phyloP scores from a whole-genome alignment of 140 eudicot genomes.

The Bidens hawaiensis region DNA sequence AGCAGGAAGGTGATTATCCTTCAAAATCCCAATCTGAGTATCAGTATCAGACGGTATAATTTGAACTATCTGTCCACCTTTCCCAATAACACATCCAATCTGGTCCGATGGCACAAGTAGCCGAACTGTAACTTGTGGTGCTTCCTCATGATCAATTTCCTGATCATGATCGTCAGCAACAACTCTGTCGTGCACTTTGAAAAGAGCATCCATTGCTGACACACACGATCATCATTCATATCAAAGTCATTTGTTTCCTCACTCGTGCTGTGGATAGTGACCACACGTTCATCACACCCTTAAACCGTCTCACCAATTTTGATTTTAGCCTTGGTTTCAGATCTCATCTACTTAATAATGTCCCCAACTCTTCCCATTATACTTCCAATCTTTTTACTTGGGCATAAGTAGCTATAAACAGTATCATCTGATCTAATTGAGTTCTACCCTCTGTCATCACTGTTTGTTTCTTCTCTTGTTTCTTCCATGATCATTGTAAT shows the following conservation, averaged over 20 bases:
- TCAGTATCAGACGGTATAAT: constrained; percentile 77
- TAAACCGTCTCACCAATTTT: constrained; percentile 86
- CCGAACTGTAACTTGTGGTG: constrained; percentile 52
- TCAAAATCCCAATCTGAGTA: constrained; percentile 81
- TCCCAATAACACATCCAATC: too few relatives aligned
- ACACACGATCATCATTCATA: constrained; percentile 52
- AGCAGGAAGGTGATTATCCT: constrained; percentile 86
- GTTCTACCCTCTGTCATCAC: constrained; percentile 47
- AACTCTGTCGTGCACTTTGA: constrained; percentile 85
- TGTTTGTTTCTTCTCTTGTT: constrained; percentile 55
- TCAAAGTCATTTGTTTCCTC: constrained; percentile 81
- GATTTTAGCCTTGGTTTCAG: constrained; percentile 73
- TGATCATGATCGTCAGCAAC: constrained; percentile 60
- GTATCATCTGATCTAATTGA: constrained; percentile 83
- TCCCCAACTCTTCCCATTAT: constrained; percentile 96
- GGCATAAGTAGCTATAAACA: constrained; percentile 86
- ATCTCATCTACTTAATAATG: constrained; percentile 79
- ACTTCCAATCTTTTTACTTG: constrained; percentile 81
- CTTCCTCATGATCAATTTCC: constrained; percentile 52
- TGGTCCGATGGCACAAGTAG: constrained; percentile 91
- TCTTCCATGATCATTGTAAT: constrained; percentile 61
- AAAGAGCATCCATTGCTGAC: constrained; percentile 87
- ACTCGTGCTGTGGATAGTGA: constrained; percentile 73
- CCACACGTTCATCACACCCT: constrained; percentile 85
- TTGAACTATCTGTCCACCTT: too few relatives aligned